phyloP scores from a whole-genome alignment of 1,284 basidiomycete genomes.

The Apiotrichum sp. region DNA sequence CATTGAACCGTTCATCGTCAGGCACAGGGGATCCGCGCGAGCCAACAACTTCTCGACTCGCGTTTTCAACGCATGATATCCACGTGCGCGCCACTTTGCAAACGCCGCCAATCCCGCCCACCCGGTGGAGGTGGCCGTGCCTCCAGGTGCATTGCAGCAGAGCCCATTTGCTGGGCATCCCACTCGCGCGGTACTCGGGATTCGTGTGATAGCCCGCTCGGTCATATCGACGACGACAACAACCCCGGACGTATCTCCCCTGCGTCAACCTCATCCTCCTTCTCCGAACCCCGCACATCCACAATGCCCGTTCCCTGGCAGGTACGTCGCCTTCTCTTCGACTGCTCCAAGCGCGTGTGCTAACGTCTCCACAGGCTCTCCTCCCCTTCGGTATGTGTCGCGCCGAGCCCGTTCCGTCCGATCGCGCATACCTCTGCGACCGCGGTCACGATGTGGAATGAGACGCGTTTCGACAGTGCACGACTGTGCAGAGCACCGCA shows the following conservation, averaged over 20 bases:
- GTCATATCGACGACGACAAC: constrained; percentile 2
- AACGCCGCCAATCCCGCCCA: constrained; percentile 4
- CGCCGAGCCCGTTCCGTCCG: too few species aligned
- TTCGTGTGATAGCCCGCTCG: neutral
- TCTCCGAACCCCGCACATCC: neutral
- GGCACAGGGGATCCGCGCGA: too few species aligned
- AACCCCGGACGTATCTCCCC: neutral
- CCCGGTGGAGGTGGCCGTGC: too few species aligned
- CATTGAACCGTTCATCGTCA: too few species aligned
- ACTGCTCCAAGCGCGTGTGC: neutral
- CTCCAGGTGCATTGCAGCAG: neutral
- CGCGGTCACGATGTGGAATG: too few species aligned
- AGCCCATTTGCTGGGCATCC: constrained; percentile 8
- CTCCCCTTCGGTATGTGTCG: constrained; percentile 72
- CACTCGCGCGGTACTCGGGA: too few species aligned
- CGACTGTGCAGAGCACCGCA: neutral
- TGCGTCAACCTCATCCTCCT: neutral
- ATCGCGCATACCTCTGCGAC: too few species aligned
- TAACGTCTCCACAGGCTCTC: constrained; percentile 53
- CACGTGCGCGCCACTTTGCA: constrained; percentile 6
- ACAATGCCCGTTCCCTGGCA: constrained; percentile 90
- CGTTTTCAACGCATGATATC: neutral
- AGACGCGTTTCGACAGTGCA: neutral
- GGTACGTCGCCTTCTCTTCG: constrained; percentile 21
- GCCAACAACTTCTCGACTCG: neutral